phyloP scores from a whole-genome alignment of 257 asterid species.

The Plantago major region DNA sequence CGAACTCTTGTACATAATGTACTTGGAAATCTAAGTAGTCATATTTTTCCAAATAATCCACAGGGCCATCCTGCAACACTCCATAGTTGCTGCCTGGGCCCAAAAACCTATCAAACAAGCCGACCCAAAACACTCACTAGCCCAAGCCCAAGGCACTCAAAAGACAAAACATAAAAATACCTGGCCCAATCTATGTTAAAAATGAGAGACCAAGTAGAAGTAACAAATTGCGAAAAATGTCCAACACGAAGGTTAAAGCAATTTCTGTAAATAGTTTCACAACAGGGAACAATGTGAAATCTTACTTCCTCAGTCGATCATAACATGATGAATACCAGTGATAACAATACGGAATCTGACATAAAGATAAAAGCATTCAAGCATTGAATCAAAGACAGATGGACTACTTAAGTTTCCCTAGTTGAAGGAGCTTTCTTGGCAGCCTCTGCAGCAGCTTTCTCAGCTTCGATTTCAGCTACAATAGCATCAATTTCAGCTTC shows the following conservation, averaged over 20 bases:
- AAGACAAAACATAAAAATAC: too few relatives aligned
- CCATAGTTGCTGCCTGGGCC: too few relatives aligned
- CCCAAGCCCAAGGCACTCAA: too few relatives aligned
- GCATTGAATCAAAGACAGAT: neutral
- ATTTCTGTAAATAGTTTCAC: neutral
- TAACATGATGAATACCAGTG: neutral
- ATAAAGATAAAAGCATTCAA: neutral
- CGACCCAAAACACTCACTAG: too few relatives aligned
- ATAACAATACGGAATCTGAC: neutral
- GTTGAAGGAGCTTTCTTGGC: conserved; percentile 13
- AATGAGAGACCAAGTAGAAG: too few relatives aligned
- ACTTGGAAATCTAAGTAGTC: too few relatives aligned
- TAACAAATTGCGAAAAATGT: too few relatives aligned
- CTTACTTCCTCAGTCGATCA: neutral
- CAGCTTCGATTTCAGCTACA: conserved; percentile 55
- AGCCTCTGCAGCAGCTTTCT: conserved; percentile 31
- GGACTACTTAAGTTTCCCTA: conserved; percentile 5
- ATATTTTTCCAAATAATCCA: too few relatives aligned
- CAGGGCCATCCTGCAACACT: too few relatives aligned
- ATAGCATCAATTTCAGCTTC: conserved; percentile 61
- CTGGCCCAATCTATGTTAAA: too few relatives aligned
- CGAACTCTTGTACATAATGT: too few relatives aligned
- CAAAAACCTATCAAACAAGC: too few relatives aligned
- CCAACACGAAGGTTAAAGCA: neutral
- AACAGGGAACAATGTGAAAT: neutral